Conservation (phyloP, 257 asterid genomes). For the Apocynum venetum region DNA sequence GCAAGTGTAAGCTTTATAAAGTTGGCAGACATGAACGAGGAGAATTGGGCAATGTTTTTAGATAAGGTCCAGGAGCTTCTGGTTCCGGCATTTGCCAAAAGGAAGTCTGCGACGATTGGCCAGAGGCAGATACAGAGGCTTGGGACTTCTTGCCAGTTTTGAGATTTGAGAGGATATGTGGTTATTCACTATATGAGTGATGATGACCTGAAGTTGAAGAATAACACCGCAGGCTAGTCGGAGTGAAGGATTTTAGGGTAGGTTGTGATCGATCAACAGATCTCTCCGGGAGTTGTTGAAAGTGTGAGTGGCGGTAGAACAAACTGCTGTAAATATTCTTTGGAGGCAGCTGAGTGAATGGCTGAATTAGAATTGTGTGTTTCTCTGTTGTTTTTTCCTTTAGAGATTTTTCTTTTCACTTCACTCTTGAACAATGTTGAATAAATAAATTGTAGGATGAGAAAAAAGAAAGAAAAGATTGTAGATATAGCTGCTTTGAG, state of each 20-base stretch:
- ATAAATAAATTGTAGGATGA: slow-evolving; percentile 63
- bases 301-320: slow-evolving; percentile 23
- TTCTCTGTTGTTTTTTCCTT: slow-evolving; percentile 13
- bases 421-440: slow-evolving; percentile 39
- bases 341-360: slow-evolving; percentile 32
- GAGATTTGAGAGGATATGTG: slow-evolving; percentile 38
- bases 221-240: slow-evolving; percentile 36
- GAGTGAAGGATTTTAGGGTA: slow-evolving; percentile 37
- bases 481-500: slow-evolving; percentile 24
- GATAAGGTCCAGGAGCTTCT: slow-evolving; percentile 83
- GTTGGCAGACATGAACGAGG: slow-evolving; percentile 81
- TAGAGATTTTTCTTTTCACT: slow-evolving; percentile 15
- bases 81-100: slow-evolving; percentile 60
- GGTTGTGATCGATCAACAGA: slow-evolving; percentile 23
- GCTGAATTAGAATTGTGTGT: slow-evolving; percentile 34
- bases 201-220: slow-evolving; percentile 21
- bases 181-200: slow-evolving; percentile 23
- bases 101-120: slow-evolving; percentile 51
- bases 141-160: slow-evolving; percentile 99
- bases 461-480: slow-evolving; percentile 20
- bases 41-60: slow-evolving; percentile 74
- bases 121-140: slow-evolving; percentile 91
- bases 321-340: slow-evolving; percentile 58
- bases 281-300: slow-evolving; percentile 25
- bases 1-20: slow-evolving; percentile 73